Evolutionary conservation across 202 grass and related monocot species (phyloP).

Genomic region (Zizania palustris): DNA sequence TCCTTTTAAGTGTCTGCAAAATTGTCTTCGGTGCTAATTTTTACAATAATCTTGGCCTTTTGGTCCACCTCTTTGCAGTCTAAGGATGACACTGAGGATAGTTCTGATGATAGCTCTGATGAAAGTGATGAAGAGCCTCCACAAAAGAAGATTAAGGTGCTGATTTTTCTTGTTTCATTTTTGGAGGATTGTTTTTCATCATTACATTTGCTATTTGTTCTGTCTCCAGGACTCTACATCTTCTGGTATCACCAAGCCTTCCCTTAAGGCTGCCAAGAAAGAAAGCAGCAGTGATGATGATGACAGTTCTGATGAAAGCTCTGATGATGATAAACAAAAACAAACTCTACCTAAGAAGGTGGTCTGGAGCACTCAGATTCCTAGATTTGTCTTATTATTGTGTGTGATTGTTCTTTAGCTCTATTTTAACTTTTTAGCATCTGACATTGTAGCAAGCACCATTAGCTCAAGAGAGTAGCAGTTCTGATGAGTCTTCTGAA

Average conservation of each 20-base stretch:
- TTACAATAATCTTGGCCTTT: conserved; percentile 4
- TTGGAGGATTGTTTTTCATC: neutral
- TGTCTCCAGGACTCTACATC: conserved; percentile 47
- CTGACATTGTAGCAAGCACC: conserved; percentile 26
- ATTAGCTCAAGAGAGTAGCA: conserved; percentile 27
- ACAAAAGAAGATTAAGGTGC: conserved; percentile 73
- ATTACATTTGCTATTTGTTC: conserved; percentile 7
- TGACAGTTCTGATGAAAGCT: conserved; percentile 68
- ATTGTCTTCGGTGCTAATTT: conserved; percentile 1
- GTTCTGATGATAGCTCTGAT: conserved; percentile 74
- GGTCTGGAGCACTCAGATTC: neutral
- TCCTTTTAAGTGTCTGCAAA: conserved; percentile 14
- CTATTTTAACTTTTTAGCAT: neutral
- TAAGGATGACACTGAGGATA: conserved; percentile 61
- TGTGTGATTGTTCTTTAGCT: neutral
- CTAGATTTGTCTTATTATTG: neutral
- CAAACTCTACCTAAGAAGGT: conserved; percentile 34
- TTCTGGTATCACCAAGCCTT: conserved; percentile 48
- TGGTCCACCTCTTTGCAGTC: conserved; percentile 34
- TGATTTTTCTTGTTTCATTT: conserved; percentile 11
- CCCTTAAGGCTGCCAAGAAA: conserved; percentile 53
- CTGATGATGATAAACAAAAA: conserved; percentile 44
- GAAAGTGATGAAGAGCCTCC: conserved; percentile 73
- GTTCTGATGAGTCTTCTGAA: conserved; percentile 59
- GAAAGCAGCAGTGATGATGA: conserved; percentile 55